Base-by-base conservation (phyloP, 345 rosid genomes). In the Euphorbia peplus region DNA sequence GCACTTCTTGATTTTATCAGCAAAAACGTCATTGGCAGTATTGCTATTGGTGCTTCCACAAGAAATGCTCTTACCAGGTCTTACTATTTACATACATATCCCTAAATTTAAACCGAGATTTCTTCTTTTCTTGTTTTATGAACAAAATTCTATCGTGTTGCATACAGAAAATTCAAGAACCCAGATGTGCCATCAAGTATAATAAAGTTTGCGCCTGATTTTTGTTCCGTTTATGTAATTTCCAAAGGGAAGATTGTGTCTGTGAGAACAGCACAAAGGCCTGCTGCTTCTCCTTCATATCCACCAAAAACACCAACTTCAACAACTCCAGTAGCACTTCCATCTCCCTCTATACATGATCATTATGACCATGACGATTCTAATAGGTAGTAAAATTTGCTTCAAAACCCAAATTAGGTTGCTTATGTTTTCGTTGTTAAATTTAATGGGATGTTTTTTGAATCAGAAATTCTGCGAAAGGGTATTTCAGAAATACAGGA, bases 161-260 rank as follows among this genome's bases (percentile, higher is more conserved):
- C 62, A 21, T 24, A 24, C 57, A 76, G 88, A 66, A 90, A 87
- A 81, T 78, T 83, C 79, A 87, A 81, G 67, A 60, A 70, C 16
- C 73, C 75, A 63, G 92, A 93, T 63, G 72, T 93, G 37, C 71
- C 92, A 11, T 48, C 83, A 42, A 64, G 60, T 14, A 13, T 89
- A 22, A 68, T 84, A 65, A 93, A 86, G 78, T 58, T 74, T 16
- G 81, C 87, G 0, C 98, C 92, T 4, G 92, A 86, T 44, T 90
- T 85, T 67, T 93, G 97, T 77, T 84, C 89, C 21, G 80, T 89
- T 4, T 90, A 80, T 47, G 88, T 93, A 11, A 88, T 93, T 71
- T 71, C 86, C n/a, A 90, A 90, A 76, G 97, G 98, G 70, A 93
- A 86, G 82, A 68, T 88, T 22, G 46, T 73, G 8, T 71, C 92